Evolutionary conservation across 495 filamentous ascomycete species (phyloP).

Genomic region (Eremomyces bilateralis): DNA sequence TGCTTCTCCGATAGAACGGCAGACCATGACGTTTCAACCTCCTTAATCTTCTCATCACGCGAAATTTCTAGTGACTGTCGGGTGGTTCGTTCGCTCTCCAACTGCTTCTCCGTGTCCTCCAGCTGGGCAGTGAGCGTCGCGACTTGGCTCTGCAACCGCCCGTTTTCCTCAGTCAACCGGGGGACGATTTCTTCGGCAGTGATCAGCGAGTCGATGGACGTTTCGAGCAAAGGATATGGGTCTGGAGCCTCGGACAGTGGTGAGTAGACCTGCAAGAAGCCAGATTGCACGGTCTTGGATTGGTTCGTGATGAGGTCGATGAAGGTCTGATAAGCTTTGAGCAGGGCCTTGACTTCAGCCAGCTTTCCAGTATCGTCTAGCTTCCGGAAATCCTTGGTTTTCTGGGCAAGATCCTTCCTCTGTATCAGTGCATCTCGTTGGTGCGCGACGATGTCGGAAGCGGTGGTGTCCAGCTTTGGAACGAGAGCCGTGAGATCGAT

Average conservation of each 20-base stretch:
- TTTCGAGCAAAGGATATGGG: slow-evolving; percentile 89
- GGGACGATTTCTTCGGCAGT: slow-evolving; percentile 78
- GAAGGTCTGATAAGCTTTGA: slow-evolving; percentile 94
- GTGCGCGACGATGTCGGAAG: slow-evolving; percentile 76
- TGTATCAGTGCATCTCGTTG: slow-evolving; percentile 85
- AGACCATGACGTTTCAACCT: slow-evolving; percentile 75
- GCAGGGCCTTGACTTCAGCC: slow-evolving; percentile 62
- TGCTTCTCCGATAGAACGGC: slow-evolving; percentile 87
- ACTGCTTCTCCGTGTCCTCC: slow-evolving; percentile 53
- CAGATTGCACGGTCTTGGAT: slow-evolving; percentile 72
- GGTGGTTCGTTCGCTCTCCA: slow-evolving; percentile 50
- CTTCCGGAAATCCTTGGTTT: slow-evolving; percentile 95
- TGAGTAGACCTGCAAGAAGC: slow-evolving; percentile 82
- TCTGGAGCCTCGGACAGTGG: slow-evolving; percentile 88
- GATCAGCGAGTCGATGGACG: slow-evolving; percentile 81
- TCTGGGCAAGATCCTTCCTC: slow-evolving; percentile 89
- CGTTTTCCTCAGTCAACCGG: slow-evolving; percentile 66
- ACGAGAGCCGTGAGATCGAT: slow-evolving; percentile 76
- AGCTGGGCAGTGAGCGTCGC: slow-evolving; percentile 72
- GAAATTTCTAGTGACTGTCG: slow-evolving; percentile 54
- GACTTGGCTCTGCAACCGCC: slow-evolving; percentile 62
- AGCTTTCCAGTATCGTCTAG: slow-evolving; percentile 80
- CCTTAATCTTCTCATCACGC: slow-evolving; percentile 56
- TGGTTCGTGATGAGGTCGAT: slow-evolving; percentile 92
- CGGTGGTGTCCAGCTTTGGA: slow-evolving; percentile 71